Percentiles rank a stretch among this genome's conserved stretches.
Conservation (phyloP, 352 stramenopile genomes). For the Globisporangium iwayamae region DNA sequence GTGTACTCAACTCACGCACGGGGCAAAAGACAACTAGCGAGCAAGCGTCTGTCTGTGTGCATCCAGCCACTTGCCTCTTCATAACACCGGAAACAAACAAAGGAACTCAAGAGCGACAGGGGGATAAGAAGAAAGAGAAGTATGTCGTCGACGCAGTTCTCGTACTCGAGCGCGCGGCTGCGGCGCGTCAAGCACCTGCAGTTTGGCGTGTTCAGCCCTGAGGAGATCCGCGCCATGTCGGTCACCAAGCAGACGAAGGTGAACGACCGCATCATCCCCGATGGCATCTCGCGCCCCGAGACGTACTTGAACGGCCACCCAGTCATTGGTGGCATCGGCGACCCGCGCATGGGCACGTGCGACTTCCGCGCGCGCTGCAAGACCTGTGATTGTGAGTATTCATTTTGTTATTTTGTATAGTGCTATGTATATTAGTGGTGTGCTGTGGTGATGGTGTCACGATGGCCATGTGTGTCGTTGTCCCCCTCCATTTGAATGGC, state of each 20-base stretch:
- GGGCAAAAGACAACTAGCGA: not conserved
- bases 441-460: not conserved
- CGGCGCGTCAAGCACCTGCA: constrained; percentile 97
- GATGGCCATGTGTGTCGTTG: not conserved
- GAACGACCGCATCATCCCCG: constrained; percentile 95
- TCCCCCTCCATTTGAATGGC: not conserved
- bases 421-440: not conserved
- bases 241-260: constrained; percentile 97
- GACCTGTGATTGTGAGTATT: constrained; percentile 86
- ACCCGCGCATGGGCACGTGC: constrained; percentile 96
- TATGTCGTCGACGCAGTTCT: constrained; percentile 92
- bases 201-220: constrained; percentile 97
- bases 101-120: not conserved
- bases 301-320: constrained; percentile 92
- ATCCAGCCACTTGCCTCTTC: not conserved
- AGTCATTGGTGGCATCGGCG: constrained; percentile 97
- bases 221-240: constrained; percentile 96
- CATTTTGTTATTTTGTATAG: not conserved
- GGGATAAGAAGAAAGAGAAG: constrained; percentile 8
- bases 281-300: constrained; percentile 91
- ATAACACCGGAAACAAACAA: not conserved
- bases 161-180: constrained; percentile 93
- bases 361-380: constrained; percentile 88
- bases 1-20: not conserved
- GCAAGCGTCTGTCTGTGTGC: constrained; percentile 1